Evolutionary conservation across 306 rosid species (phyloP).

Genomic region (Benincasa hispida): DNA sequence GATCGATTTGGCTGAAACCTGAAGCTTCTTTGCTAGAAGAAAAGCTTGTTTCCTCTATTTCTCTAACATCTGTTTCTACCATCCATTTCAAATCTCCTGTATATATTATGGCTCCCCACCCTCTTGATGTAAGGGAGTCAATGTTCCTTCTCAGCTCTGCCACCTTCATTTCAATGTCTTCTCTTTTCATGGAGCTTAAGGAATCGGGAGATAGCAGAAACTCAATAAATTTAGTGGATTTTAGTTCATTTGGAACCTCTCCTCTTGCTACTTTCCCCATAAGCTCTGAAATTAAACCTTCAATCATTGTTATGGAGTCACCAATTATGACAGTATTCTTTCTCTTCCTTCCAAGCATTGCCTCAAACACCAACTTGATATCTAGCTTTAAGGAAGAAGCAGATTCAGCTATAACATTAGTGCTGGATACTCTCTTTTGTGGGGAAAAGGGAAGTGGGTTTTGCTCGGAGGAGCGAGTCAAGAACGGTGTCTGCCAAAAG

Average conservation of each 20-base stretch:
- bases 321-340: constrained; percentile 77
- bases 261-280: constrained; percentile 51
- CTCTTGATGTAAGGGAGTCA: constrained; percentile 27
- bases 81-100: constrained; percentile 78
- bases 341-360: constrained; percentile 39
- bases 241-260: constrained; percentile 57
- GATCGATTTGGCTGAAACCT: constrained; percentile 39
- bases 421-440: constrained; percentile 30
- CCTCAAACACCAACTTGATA: constrained; percentile 46
- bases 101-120: constrained; percentile 41
- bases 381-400: constrained; percentile 53
- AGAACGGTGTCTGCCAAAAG: constrained; percentile 40
- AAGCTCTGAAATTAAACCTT: constrained; percentile 52
- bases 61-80: constrained; percentile 19
- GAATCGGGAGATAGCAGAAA: constrained; percentile 38
- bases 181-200: constrained; percentile 51
- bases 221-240: constrained; percentile 36
- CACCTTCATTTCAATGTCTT: constrained; percentile 46
- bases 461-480: constrained; percentile 34
- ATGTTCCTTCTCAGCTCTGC: constrained; percentile 45
- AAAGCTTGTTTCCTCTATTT: constrained; percentile 6
- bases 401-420: constrained; percentile 10
- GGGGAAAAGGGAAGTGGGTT: constrained; percentile 44
- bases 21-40: constrained; percentile 15
- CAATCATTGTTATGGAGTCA: constrained; percentile 40